Base-by-base conservation (phyloP, 306 rosid genomes). In the Acacia crassicarpa region DNA sequence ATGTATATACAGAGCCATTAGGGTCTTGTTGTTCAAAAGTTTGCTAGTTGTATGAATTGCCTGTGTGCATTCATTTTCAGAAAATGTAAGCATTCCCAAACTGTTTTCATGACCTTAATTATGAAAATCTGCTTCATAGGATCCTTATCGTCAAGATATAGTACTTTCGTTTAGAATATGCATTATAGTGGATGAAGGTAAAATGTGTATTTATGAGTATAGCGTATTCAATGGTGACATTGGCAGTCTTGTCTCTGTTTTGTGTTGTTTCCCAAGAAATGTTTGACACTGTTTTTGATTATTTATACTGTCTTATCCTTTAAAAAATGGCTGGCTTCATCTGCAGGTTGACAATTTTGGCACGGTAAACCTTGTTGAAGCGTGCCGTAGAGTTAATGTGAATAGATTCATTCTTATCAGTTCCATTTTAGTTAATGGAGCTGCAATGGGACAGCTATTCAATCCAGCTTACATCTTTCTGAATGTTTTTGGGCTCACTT, bases 361-460 rank as follows among this genome's bases (percentile, higher is more conserved):
- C 81, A 92, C 98, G 0, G 98, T 92, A 38, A 95, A 91, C 86
- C 99, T 95, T 53, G 98, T 93, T 62, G 94, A 95, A 78, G 99
- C 98, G 23, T 95, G 99, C 83, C 88, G 97, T 78, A 89, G 87
- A 84, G 81, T 81, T 65, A 92, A 93, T 45, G 90, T 93, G 49
- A 93, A 89, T 66, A 85, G 97, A 82, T 95, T 95, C 86, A 84
- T 95, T 77, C 99, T 95, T 77, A 46, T 95, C 78, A 95, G 99
- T 82, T 95, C 99, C 73, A 93, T 95, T 81, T 91, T 95, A 84
- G 99, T 92, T 41, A 95, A 95, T 89, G 98, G 98, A 81, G 99
- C 99, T 53, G 89, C 98, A 17, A 93, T 92, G 99, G 97, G 98
- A 68, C 98, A 93, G 87, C 80, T 95, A 81, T 85, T 95, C 25